phyloP scores from a whole-genome alignment of 129 eudicot genomes.

The Artemisia annua region DNA sequence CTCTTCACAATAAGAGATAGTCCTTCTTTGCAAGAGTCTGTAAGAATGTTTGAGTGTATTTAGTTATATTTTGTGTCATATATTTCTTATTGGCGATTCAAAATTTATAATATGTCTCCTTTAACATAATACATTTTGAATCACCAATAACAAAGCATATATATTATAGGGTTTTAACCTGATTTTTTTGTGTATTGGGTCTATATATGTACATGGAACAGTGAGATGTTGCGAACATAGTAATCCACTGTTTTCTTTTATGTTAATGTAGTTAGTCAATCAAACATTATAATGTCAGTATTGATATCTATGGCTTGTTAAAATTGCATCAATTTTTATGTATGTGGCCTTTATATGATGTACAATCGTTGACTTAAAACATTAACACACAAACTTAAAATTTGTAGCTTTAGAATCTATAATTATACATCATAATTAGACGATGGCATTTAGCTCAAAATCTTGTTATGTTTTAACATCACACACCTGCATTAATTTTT shows the following conservation, averaged over 20 bases:
- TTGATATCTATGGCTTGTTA: not conserved
- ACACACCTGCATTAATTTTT: not conserved
- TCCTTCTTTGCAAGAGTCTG: conserved; percentile 1
- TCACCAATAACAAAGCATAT: conserved; percentile 24
- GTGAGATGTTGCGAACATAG: not conserved
- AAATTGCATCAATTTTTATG: conserved; percentile 4
- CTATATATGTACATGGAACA: not conserved
- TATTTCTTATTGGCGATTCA: conserved; percentile 25
- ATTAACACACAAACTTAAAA: not conserved
- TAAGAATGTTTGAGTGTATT: conserved; percentile 17
- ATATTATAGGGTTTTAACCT: not conserved
- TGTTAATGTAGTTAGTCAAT: conserved; percentile 6
- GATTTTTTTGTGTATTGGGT: conserved; percentile 11
- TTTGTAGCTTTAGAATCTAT: no score
- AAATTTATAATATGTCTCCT: conserved; percentile 24
- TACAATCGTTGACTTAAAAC: no score
- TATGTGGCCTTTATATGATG: not conserved
- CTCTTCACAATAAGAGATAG: conserved; percentile 40
- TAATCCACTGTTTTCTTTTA: not conserved
- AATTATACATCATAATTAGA: no score
- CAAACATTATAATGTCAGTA: not conserved
- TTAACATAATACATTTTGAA: conserved; percentile 22
- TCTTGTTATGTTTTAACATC: no score
- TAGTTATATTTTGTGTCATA: not conserved
- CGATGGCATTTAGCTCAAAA: no score